Evolutionary conservation across 1,284 basidiomycete species (phyloP).

Genomic region (Nidula niveotomentosa): DNA sequence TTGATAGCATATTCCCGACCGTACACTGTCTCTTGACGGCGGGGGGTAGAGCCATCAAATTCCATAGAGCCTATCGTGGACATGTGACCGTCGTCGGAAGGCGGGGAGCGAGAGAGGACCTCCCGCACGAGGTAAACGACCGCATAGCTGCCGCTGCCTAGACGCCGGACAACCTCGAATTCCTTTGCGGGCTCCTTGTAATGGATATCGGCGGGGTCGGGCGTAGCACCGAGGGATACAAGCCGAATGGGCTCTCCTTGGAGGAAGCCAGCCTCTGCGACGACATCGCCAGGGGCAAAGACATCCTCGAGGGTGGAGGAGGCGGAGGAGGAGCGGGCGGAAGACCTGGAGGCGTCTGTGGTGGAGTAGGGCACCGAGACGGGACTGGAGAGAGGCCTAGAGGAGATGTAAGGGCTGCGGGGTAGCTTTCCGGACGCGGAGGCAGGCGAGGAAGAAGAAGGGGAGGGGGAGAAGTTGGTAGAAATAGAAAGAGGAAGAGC

Average conservation of each 20-base stretch:
- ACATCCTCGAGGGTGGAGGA: slow-evolving; percentile 62
- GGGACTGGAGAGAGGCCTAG: slow-evolving; percentile 30
- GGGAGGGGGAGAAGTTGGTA: slow-evolving; percentile 31
- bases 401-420: slow-evolving; percentile 44
- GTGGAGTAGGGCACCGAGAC: slow-evolving; percentile 26
- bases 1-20: slow-evolving; percentile 95
- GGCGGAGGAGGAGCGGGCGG: slow-evolving; percentile 34
- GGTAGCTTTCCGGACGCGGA: slow-evolving; percentile 35
- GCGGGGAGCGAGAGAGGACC: slow-evolving; percentile 61
- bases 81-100: slow-evolving; percentile 62
- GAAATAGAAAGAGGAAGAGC: slow-evolving; percentile 33
- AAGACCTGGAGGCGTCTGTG: slow-evolving; percentile 16
- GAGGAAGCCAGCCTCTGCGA: slow-evolving; percentile 63
- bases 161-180: slow-evolving; percentile 82
- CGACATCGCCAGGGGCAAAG: slow-evolving; percentile 65
- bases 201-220: slow-evolving; percentile 23
- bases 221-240: slow-evolving; percentile 34
- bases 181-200: slow-evolving; percentile 54
- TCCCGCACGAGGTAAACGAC: slow-evolving; percentile 94
- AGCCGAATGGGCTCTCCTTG: slow-evolving; percentile 63
- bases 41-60: slow-evolving; percentile 44
- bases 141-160: slow-evolving; percentile 90
- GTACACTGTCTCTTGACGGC: slow-evolving; percentile 49
- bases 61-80: slow-evolving; percentile 58
- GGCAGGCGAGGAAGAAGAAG: slow-evolving; percentile 27